Base-by-base conservation (phyloP, 176 grass and related monocot species). In the Carex myosuroides region DNA sequence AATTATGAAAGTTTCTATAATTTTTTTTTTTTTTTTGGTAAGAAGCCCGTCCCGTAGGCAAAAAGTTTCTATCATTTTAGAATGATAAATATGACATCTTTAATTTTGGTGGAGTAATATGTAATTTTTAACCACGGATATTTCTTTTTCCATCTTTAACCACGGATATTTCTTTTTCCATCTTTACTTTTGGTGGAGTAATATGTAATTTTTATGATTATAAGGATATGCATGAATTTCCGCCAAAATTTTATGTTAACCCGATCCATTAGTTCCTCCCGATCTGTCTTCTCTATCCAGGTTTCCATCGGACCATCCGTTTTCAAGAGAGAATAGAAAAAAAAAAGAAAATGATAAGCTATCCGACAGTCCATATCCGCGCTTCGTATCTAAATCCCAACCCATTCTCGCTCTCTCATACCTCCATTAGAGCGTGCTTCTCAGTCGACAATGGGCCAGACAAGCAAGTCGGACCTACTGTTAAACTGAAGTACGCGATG, bases 361-460 rank as follows among this genome's bases (percentile, higher is more conserved):
- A 67, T 21, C 18, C 26, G 13, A 82, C 80, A 54, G 16, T 82
- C n/a, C 59, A 67, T 67, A 82, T 54, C 60, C 61, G 46, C 48
- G 80, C 20, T 41, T 82, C 61, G 17, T 53, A 65, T 81, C 56
- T 21, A 80, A 80, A 61, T 61, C 53, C 20, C 42, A 21, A 11
- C 11, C 20, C 80, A 44, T 11, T 20, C n/a, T 82, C 61, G 21
- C 8, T 9, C 8, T 64, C 39, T 66, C 80, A 8, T 22, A 30
- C 61, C 80, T 62, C 80, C 80, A 66, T 82, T 66, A 82, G 63
- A 63, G 80, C 80, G 11, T 82, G 80, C 80, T 63, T 81, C 56
- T 63, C 78, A 37, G 60, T 82, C 18, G 35, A 82, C 37, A 66
- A 12, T 66, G 16, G 44, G 22, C 60, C 79, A 13, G 57, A 44